Evolutionary conservation across 805 yeast genomes (phyloP).

Genomic region (Schizosaccharomyces lindneri): DNA sequence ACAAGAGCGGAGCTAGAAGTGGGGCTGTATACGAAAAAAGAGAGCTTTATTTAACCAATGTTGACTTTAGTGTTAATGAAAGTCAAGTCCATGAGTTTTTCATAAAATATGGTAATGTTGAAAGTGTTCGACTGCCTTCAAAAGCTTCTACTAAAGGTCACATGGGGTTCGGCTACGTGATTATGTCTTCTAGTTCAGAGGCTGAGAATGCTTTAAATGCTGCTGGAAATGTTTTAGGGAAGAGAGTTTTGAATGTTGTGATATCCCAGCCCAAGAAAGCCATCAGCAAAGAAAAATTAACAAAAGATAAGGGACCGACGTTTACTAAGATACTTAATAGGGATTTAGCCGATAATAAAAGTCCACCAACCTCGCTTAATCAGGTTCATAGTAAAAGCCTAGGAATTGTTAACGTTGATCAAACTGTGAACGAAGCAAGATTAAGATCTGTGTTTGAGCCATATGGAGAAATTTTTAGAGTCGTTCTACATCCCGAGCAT

Average conservation of each 20-base stretch:
- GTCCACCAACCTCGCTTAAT: neutral
- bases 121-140: conserved; percentile 24
- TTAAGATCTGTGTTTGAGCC: conserved; percentile 13
- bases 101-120: conserved; percentile 27
- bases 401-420: conserved; percentile 13
- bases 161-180: conserved; percentile 39
- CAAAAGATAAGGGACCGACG: neutral
- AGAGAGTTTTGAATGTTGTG: neutral
- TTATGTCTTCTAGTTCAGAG: conserved; percentile 20
- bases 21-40: conserved; percentile 29
- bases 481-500: conserved; percentile 23
- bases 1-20: conserved; percentile 17
- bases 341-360: neutral
- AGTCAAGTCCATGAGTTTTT: conserved; percentile 20
- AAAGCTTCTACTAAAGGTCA: conserved; percentile 10
- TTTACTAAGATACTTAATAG: neutral
- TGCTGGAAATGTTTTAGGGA: neutral
- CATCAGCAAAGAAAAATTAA: neutral
- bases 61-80: conserved; percentile 24
- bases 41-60: conserved; percentile 30
- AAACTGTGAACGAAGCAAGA: conserved; percentile 18
- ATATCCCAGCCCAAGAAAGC: neutral
- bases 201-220: conserved; percentile 20
- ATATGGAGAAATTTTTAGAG: conserved; percentile 18
- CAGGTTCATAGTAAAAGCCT: conserved; percentile 4